phyloP scores from a whole-genome alignment of 768 basidiomycete species.

The Galerina sulciceps region DNA sequence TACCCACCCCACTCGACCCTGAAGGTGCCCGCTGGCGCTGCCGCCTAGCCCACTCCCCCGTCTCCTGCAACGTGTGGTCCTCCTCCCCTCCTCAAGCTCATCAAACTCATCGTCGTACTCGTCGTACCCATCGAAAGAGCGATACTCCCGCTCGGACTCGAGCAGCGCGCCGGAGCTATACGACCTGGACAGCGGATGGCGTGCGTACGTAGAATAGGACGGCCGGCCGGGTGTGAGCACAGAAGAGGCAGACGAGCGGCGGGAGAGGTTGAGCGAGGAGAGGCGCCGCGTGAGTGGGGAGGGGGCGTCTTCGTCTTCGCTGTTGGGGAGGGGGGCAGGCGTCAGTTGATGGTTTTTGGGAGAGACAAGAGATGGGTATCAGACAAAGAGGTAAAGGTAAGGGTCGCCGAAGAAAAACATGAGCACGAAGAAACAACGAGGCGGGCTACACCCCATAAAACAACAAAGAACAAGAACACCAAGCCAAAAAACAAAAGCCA shows the following conservation, averaged over 20 bases:
- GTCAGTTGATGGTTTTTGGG: no score
- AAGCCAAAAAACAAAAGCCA: not conserved
- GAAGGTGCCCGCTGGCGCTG: constrained; percentile 11
- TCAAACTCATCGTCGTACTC: constrained; percentile 7
- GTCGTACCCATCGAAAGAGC: not conserved
- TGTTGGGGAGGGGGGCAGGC: constrained; percentile 20
- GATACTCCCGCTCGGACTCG: constrained; percentile 11
- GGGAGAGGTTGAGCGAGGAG: constrained; percentile 57
- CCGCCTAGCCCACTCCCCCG: constrained; percentile 24
- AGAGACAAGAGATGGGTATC: no score
- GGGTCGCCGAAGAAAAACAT: no score
- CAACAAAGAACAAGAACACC: no score
- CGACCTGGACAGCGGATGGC: constrained; percentile 37
- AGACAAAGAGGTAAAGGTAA: no score
- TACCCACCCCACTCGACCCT: not conserved
- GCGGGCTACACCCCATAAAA: no score
- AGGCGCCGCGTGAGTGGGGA: constrained; percentile 67
- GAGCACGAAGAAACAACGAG: no score
- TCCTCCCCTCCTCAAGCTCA: constrained; percentile 16
- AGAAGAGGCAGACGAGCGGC: constrained; percentile 49
- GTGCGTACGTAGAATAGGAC: constrained; percentile 10
- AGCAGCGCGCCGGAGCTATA: constrained; percentile 34
- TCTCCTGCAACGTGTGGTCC: constrained; percentile 17
- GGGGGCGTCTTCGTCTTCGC: constrained; percentile 77
- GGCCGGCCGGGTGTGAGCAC: constrained; percentile 28